phyloP scores from a whole-genome alignment of 106 monocot genomes.

The Dendrobium nobile region DNA sequence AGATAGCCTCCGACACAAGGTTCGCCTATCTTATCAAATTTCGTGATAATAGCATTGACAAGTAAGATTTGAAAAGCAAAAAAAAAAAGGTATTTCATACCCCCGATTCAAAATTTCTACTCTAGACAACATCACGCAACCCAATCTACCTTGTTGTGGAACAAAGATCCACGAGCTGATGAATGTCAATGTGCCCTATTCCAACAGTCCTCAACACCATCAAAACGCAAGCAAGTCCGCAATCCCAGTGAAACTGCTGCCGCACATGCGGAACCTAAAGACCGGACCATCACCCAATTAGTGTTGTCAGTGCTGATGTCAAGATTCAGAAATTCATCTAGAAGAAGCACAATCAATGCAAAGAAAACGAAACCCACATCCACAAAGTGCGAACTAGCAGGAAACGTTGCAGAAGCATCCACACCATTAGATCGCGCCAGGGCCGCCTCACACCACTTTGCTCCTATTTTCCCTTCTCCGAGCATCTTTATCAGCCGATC shows the following conservation, averaged over 20 bases:
- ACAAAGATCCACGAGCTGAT: slow-evolving; percentile 62
- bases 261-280: slow-evolving; percentile 78
- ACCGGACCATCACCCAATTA: background rate
- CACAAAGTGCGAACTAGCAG: slow-evolving; percentile 11
- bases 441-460: background rate
- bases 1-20: background rate
- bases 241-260: slow-evolving; percentile 78
- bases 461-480: background rate
- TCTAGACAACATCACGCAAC: background rate
- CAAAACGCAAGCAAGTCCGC: slow-evolving; percentile 81
- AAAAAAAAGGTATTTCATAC: background rate
- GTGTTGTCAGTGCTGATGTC: background rate
- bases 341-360: background rate
- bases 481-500: slow-evolving; percentile 2
- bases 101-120: background rate
- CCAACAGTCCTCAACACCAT: slow-evolving; percentile 79
- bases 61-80: background rate
- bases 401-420: background rate
- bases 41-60: background rate
- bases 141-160: slow-evolving; percentile 53
- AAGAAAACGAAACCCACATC: slow-evolving; percentile 12
- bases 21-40: background rate
- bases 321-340: background rate
- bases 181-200: slow-evolving; percentile 32
- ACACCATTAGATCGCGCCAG: background rate